These are phyloP conservation scores for Rhizopogon sp. DNA, from an alignment of 768 basidiomycete species.

Conservation along the genomic window DNA sequence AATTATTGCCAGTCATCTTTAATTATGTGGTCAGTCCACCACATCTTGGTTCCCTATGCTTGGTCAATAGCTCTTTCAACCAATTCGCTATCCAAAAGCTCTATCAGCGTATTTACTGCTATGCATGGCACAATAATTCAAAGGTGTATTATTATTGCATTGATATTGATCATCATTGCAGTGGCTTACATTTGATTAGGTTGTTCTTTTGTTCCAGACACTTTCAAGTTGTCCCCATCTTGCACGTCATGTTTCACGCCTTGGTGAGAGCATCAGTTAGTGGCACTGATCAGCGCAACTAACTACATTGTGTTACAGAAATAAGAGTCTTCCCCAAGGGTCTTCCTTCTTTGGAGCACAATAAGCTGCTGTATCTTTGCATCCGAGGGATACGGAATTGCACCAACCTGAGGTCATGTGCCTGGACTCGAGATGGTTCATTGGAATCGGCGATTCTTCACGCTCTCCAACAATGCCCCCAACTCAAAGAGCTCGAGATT, in stretches of 20 bases:
- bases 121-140: conserved; percentile 62
- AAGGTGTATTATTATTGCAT: conserved; percentile 35
- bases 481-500: conserved; percentile 58
- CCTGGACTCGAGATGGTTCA: conserved; percentile 80
- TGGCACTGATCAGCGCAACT: not conserved
- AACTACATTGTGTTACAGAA: conserved; percentile 33
- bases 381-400: conserved; percentile 56
- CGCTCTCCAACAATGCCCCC: conserved; percentile 38
- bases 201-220: conserved; percentile 56
- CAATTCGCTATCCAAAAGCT: conserved; percentile 43
- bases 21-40: conserved; percentile 44
- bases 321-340: conserved; percentile 71
- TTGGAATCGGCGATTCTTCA: conserved; percentile 53
- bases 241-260: conserved; percentile 48
- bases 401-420: conserved; percentile 53
- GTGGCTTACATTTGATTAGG: conserved; percentile 31
- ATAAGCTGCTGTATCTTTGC: conserved; percentile 36
- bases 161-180: not conserved
- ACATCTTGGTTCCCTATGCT: conserved; percentile 46
- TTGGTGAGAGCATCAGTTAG: conserved; percentile 43
- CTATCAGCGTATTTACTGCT: conserved; percentile 57
- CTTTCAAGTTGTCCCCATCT: conserved; percentile 50
- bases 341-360: conserved; percentile 23
- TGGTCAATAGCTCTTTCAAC: conserved; percentile 56
- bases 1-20: conserved; percentile 56